Evolutionary conservation across 352 stramenopile species (phyloP).

Genomic region (Pythium vanterpoolii): DNA sequence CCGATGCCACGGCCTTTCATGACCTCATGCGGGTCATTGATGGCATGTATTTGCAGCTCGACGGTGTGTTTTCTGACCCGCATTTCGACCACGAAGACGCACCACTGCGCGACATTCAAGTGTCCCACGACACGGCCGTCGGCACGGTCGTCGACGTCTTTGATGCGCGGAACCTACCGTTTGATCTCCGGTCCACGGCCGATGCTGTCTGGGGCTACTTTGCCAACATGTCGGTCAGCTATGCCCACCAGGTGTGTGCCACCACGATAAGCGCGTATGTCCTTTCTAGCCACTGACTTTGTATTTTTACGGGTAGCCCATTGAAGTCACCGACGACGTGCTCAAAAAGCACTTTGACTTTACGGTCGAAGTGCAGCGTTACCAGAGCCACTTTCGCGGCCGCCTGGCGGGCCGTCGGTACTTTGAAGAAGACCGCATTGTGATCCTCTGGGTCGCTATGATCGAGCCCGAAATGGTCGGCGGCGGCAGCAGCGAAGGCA

Average conservation of each 20-base stretch:
- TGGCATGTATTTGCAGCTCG: constrained; percentile 14
- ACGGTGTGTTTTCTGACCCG: constrained; percentile 11
- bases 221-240: constrained; percentile 17
- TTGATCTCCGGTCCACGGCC: constrained; percentile 10
- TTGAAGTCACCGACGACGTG: constrained; percentile 20
- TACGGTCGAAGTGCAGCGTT: constrained; percentile 15
- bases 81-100: constrained; percentile 9
- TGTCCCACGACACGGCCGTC: constrained; percentile 2
- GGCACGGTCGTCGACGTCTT: constrained; percentile 24
- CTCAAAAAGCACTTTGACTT: constrained; percentile 26
- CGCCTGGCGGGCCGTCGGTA: constrained; percentile 15
- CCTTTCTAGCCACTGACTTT: not conserved
- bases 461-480: constrained; percentile 24
- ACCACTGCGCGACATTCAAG: constrained; percentile 20
- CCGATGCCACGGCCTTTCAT: constrained; percentile 13
- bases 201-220: constrained; percentile 26
- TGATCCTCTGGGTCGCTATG: constrained; percentile 23
- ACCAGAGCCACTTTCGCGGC: constrained; percentile 17
- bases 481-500: constrained; percentile 13
- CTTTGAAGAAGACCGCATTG: constrained; percentile 24
- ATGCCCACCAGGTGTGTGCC: constrained; percentile 11
- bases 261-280: not conserved
- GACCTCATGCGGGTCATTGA: constrained; percentile 17
- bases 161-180: constrained; percentile 23
- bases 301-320: not conserved